Evolutionary conservation across 371 early-diverging fungal genomes (phyloP), one percentile per base, ranked within the genome.

Genomic region (Rhizopus sp.): DNA sequence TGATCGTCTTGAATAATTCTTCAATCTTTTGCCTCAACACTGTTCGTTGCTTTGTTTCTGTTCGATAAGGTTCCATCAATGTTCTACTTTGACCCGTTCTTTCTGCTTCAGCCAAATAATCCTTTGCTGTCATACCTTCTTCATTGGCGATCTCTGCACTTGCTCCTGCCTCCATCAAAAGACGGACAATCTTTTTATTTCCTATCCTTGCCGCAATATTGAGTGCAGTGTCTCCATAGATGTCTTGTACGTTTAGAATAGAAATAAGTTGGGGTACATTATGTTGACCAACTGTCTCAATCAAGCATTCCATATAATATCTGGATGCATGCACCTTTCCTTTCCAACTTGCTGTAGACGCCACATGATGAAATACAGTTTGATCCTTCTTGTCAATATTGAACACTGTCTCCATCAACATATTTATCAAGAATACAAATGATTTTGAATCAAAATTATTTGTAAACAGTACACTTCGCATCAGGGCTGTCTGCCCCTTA

Each of bases 281-380:
- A 10, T 55, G 53, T 0, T 73, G 61, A 6, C 16, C n/a, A 9
- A 88, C 50, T 52, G 73, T 81, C 13, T 85, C 84, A 5, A 92
- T 70, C 34, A 92, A 58, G 59, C 90, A 88, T 53, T 95, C 92
- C 80, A 93, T 81, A 63, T 95, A 95, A 58, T 94, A 94, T 37
- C 84, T 73, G 2, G 88, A 82, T 3, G 94, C 88, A 44, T 82
- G 80, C 0, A 83, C 80, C 42, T 89, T 85, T 0, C 88, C 90
- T 30, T 88, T 83, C 57, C 80, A 72, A 10, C 83, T 88, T 1
- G 93, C 83, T 0, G 90, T 85, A 4, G 84, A 63, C 0, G 89
- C 88, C 10, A 94, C 87, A 70, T 97, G 96, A 66, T 97, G 97
- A 45, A 97, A 84, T 5, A 95, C 91, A 0, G 94, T 92, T 54